phyloP scores from a whole-genome alignment of 1,284 basidiomycete genomes.

The Boletus subluridellus region DNA sequence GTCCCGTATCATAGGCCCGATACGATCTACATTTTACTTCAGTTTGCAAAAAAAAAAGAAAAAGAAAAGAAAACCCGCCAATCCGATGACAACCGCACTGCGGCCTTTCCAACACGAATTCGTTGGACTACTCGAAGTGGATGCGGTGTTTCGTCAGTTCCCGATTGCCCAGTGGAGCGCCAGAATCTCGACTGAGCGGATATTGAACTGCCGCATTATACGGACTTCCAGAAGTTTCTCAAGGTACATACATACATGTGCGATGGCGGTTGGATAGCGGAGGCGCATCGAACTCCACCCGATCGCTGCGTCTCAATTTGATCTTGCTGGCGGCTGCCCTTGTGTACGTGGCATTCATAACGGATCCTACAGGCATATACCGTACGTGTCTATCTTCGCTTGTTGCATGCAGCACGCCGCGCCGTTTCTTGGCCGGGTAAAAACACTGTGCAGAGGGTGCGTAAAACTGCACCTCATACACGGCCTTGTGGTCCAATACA shows the following conservation, averaged over 20 bases:
- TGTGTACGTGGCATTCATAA: slow-evolving; percentile 25
- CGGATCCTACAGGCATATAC: slow-evolving; percentile 15
- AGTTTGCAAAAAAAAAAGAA: slow-evolving; percentile 1
- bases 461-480: slow-evolving; percentile 9
- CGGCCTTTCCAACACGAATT: slow-evolving; percentile 1
- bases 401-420: slow-evolving; percentile 18
- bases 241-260: slow-evolving; percentile 18
- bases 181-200: slow-evolving; percentile 34
- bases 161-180: slow-evolving; percentile 22
- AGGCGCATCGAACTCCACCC: slow-evolving; percentile 21
- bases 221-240: slow-evolving; percentile 30
- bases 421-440: slow-evolving; percentile 12
- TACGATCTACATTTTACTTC: slow-evolving; percentile 2
- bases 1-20: slow-evolving; percentile 6
- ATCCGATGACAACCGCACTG: slow-evolving; percentile 8
- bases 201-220: slow-evolving; percentile 32
- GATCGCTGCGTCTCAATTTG: slow-evolving; percentile 15
- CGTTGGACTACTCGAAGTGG: slow-evolving; percentile 17
- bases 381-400: slow-evolving; percentile 17
- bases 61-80: background rate
- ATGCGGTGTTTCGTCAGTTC: slow-evolving; percentile 9
- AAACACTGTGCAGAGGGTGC: slow-evolving; percentile 13
- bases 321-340: slow-evolving; percentile 13
- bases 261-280: slow-evolving; percentile 17
- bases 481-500: slow-evolving; percentile 1